Evolutionary conservation across 139 green algal species (phyloP), one percentile per base, ranked within the genome.

Genomic region (Micractinium sp.): DNA sequence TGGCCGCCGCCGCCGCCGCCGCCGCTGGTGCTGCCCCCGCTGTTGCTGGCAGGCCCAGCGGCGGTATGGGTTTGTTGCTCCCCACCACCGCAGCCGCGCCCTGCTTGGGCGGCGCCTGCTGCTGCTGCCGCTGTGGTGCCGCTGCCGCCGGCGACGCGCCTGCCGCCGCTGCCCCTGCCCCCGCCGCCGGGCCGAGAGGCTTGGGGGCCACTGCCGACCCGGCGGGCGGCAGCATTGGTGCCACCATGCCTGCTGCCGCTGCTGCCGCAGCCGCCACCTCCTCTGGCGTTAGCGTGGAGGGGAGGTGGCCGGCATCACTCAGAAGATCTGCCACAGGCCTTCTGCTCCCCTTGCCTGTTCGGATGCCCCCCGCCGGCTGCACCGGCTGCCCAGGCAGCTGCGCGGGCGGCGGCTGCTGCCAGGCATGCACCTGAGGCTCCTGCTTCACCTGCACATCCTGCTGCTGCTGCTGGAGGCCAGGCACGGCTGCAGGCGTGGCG

Each of bases 221-320:
- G 15, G 82, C 82, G 41, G 82, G 36, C n/a, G 67, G 66, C 82
- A 78, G 63, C 82, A 38, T 25, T 16, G 82, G 66, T 5, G 82
- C 75, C 2, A 80, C 67, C n/a, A 79, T 47, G 35, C 66, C 67
- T 14, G 61, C 82, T 29, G 82, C 82, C 61, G 63, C 82, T 2
- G 39, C 82, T 20, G 39, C 82, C 33, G 82, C 82, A 3, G 82
- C 82, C 38, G 82, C 82, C 61, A 79, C 82, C 63, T 87, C 66
- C 38, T 87, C 82, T n/a, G 82, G 63, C 0, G 66, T 87, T 14
- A 87, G 82, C 5, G 82, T 80, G 35, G 82, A 87, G 63, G 36
- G 25, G 13, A 15, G 66, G 31, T 20, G 60, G 14, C 41, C 16
- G 9, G 27, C 31, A 38, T 85, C 29, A 14, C 0, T n/a, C n/a